A percentile compares a stretch with the other conserved stretches of the same genome.
phyloP scores from a whole-genome alignment of 805 yeast species.

The Maudiozyma saulgeensis region DNA sequence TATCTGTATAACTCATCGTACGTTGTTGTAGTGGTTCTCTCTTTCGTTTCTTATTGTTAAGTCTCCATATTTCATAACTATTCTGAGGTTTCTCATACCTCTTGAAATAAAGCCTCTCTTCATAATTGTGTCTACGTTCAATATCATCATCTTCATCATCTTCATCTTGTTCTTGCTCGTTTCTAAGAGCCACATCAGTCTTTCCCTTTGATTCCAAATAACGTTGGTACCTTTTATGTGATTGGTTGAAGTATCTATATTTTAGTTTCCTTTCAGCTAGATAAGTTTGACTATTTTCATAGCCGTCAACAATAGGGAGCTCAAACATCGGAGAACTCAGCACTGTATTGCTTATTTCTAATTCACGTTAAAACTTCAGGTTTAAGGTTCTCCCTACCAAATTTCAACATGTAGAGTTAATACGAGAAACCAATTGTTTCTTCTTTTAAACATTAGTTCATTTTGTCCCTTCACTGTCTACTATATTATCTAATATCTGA shows the following conservation, averaged over 20 bases:
- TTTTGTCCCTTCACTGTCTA: too few relatives aligned
- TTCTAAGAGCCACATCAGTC: background rate
- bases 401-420: too few relatives aligned
- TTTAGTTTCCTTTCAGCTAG: constrained; percentile 19
- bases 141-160: constrained; percentile 6
- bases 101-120: constrained; percentile 20
- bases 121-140: constrained; percentile 6
- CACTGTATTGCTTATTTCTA: too few relatives aligned
- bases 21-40: constrained; percentile 14
- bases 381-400: too few relatives aligned
- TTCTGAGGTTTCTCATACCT: constrained; percentile 25
- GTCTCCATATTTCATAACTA: constrained; percentile 25
- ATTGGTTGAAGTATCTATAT: constrained; percentile 21
- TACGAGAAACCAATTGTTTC: too few relatives aligned
- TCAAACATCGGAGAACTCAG: constrained; percentile 17
- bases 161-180: constrained; percentile 1
- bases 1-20: constrained; percentile 13
- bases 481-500: too few relatives aligned
- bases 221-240: constrained; percentile 11
- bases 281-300: constrained; percentile 9
- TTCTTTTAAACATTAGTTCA: too few relatives aligned
- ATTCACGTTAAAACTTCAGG: too few relatives aligned
- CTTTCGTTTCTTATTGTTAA: constrained; percentile 4
- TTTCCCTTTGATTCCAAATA: constrained; percentile 9
- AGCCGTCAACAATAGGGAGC: constrained; percentile 13